phyloP scores from a whole-genome alignment of 768 basidiomycete species.

The Tricholoma furcatifolium region DNA sequence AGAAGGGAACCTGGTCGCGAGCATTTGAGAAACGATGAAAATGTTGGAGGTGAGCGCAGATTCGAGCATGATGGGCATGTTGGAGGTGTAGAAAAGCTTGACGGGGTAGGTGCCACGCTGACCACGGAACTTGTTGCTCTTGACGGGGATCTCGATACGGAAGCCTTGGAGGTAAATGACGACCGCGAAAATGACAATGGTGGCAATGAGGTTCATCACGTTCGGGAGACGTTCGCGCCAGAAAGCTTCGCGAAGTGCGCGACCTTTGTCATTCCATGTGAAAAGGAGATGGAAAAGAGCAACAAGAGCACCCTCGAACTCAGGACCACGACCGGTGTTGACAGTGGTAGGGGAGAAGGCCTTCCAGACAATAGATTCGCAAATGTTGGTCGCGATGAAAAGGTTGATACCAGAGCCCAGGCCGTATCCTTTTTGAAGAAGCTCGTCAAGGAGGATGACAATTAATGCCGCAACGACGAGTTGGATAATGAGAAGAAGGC shows the following conservation, averaged over 20 bases:
- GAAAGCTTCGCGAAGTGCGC: slow-evolving; percentile 96
- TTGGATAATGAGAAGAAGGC: slow-evolving; percentile 94
- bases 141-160: slow-evolving; percentile 97
- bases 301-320: slow-evolving; percentile 96
- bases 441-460: slow-evolving; percentile 97
- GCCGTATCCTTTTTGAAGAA: slow-evolving; percentile 98
- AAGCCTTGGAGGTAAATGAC: slow-evolving; percentile 99
- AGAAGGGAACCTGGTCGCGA: slow-evolving; percentile 84
- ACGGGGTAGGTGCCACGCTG: slow-evolving; percentile 94
- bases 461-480: slow-evolving; percentile 92
- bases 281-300: slow-evolving; percentile 97
- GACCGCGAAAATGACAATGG: slow-evolving; percentile 85
- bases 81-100: slow-evolving; percentile 98
- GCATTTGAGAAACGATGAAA: slow-evolving; percentile 96
- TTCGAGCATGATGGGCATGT: slow-evolving; percentile 99
- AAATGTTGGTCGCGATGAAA: slow-evolving; percentile 99
- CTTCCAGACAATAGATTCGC: slow-evolving; percentile 99
- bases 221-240: slow-evolving; percentile 97
- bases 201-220: slow-evolving; percentile 95
- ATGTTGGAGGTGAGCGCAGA: slow-evolving; percentile 90
- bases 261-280: slow-evolving; percentile 98
- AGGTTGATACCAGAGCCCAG: slow-evolving; percentile 98
- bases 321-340: slow-evolving; percentile 97
- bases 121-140: slow-evolving; percentile 95
- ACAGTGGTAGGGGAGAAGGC: slow-evolving; percentile 97